A percentile compares a stretch with the other conserved stretches of the same genome.
phyloP scores from a whole-genome alignment of 2,329 filamentous ascomycete species.

The Phialocephala subalpina region DNA sequence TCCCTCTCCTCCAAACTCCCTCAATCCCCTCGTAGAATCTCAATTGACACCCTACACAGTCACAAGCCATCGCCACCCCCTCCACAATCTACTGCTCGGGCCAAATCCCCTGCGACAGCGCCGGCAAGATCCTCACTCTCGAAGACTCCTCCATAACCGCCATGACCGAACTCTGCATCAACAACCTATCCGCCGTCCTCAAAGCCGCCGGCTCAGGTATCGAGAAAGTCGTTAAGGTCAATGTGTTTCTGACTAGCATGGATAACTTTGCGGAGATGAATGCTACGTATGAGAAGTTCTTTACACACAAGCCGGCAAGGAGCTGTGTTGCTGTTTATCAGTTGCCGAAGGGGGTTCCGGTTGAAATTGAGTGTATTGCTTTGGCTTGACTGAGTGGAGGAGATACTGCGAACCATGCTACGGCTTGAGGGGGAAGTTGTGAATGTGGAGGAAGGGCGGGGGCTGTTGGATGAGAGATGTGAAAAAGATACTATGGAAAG shows the following conservation, averaged over 20 bases:
- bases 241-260: slow-evolving; percentile 79
- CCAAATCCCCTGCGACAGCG: slow-evolving; percentile 47
- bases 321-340: slow-evolving; percentile 93
- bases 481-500: neutral
- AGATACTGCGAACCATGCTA: neutral
- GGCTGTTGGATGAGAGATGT: neutral
- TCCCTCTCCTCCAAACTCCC: slow-evolving; percentile 6
- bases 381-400: slow-evolving; percentile 56
- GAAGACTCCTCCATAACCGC: slow-evolving; percentile 69
- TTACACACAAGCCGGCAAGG: slow-evolving; percentile 85
- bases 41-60: slow-evolving; percentile 49
- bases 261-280: slow-evolving; percentile 68
- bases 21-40: neutral
- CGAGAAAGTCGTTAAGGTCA: slow-evolving; percentile 88
- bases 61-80: slow-evolving; percentile 71
- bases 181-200: slow-evolving; percentile 88
- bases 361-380: slow-evolving; percentile 93
- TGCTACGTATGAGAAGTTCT: slow-evolving; percentile 65
- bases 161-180: slow-evolving; percentile 71
- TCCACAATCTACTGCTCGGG: slow-evolving; percentile 73
- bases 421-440: neutral
- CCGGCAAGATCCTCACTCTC: slow-evolving; percentile 44
- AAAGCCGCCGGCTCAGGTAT: slow-evolving; percentile 82
- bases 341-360: slow-evolving; percentile 84
- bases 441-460: neutral